Percentiles rank a stretch among this genome's conserved stretches.
Evolutionary conservation across 2,329 filamentous ascomycete genomes (phyloP).

Genomic region (Fusarium xyrophilum): DNA sequence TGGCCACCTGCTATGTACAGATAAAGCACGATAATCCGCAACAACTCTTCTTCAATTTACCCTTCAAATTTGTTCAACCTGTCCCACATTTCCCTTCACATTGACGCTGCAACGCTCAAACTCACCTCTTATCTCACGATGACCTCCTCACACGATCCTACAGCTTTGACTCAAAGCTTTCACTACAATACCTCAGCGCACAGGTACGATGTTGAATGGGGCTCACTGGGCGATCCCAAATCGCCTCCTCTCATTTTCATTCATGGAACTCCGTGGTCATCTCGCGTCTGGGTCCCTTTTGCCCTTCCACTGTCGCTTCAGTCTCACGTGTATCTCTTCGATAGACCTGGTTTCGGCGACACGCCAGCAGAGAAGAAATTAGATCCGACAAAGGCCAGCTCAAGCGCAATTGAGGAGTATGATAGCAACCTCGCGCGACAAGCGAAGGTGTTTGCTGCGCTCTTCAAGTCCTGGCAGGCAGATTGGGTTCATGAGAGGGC

Average conservation of each 20-base stretch:
- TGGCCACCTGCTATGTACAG: neutral
- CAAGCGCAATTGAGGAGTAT: conserved; percentile 29
- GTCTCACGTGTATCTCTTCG: conserved; percentile 53
- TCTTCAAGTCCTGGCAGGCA: conserved; percentile 47
- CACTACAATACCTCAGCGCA: conserved; percentile 41
- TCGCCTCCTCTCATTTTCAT: conserved; percentile 51
- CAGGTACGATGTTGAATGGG: conserved; percentile 44
- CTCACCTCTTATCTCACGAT: neutral
- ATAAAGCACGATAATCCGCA: accelerated
- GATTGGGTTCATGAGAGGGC: conserved; percentile 39
- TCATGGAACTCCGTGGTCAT: conserved; percentile 58
- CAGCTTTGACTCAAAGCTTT: conserved; percentile 40
- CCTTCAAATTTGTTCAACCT: accelerated
- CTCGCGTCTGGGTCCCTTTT: conserved; percentile 48
- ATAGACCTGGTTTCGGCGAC: conserved; percentile 54
- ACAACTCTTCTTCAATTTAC: accelerated
- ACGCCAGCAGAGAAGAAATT: conserved; percentile 42
- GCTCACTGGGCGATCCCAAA: conserved; percentile 42
- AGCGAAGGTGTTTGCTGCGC: conserved; percentile 47
- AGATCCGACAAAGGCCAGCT: neutral
- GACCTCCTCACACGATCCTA: conserved; percentile 14
- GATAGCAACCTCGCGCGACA: conserved; percentile 50
- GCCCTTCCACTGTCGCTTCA: conserved; percentile 46
- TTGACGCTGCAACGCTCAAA: neutral
- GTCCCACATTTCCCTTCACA: neutral